phyloP scores from a whole-genome alignment of 2,329 filamentous ascomycete genomes.

The Orbilia oligospora region DNA sequence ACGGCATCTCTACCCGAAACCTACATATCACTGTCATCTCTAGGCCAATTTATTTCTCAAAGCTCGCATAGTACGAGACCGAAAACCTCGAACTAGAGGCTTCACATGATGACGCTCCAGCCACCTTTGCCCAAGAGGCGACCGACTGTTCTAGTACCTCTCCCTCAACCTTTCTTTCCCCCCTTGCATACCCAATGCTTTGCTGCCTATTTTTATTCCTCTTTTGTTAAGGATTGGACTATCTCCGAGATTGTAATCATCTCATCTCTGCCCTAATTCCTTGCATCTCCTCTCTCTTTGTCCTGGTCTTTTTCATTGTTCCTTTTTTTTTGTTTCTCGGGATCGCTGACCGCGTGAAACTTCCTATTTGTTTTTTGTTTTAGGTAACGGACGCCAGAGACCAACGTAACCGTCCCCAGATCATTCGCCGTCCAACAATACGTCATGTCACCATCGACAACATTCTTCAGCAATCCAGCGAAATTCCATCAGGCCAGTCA shows the following conservation, averaged over 20 bases:
- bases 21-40: conserved; percentile 25
- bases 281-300: conserved; percentile 11
- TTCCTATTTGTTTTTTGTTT: conserved; percentile 64
- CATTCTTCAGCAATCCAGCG: conserved; percentile 91
- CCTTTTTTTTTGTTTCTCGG: conserved; percentile 58
- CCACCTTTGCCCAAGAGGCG: conserved; percentile 70
- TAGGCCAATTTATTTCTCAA: conserved; percentile 8
- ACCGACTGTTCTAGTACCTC: conserved; percentile 74
- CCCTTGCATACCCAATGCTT: conserved; percentile 46
- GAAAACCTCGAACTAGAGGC: conserved; percentile 14
- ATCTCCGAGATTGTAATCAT: conserved; percentile 35
- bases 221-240: neutral
- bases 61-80: neutral
- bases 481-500: conserved; percentile 94
- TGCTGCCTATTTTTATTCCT: conserved; percentile 48
- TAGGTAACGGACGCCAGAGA: conserved; percentile 75
- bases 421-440: conserved; percentile 68
- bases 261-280: conserved; percentile 43
- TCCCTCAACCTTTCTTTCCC: neutral
- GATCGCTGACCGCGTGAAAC: conserved; percentile 63
- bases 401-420: conserved; percentile 66
- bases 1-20: conserved; percentile 20
- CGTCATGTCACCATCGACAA: conserved; percentile 92
- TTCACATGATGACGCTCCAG: conserved; percentile 57
- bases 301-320: conserved; percentile 39